Conservation (phyloP, 192 early-diverging fungal species). For the Umbelopsis sp. region DNA sequence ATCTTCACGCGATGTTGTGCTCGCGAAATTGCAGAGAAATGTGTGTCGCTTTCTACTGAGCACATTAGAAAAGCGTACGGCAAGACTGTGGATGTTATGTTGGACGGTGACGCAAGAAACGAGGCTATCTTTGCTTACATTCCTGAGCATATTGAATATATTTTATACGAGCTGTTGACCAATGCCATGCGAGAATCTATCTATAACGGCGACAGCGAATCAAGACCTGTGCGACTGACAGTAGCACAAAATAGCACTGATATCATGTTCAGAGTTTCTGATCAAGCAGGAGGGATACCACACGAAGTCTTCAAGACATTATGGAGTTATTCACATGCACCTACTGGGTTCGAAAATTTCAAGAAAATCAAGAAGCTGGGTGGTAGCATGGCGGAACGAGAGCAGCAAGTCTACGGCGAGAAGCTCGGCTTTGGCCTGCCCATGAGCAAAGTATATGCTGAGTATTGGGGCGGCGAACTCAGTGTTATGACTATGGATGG, state of each 20-base stretch:
- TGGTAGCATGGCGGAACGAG: constrained; percentile 61
- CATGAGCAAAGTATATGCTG: constrained; percentile 91
- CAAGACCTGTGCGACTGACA: constrained; percentile 85
- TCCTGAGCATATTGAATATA: constrained; percentile 95
- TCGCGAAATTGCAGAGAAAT: constrained; percentile 48
- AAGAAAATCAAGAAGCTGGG: constrained; percentile 74
- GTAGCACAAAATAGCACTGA: constrained; percentile 73
- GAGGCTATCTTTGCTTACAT: constrained; percentile 89
- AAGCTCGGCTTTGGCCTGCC: constrained; percentile 88
- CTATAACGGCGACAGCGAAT: constrained; percentile 28
- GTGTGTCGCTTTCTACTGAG: constrained; percentile 15
- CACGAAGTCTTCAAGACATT: constrained; percentile 64
- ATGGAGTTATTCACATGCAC: constrained; percentile 75
- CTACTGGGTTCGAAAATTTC: constrained; percentile 68
- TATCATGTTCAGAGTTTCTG: constrained; percentile 91
- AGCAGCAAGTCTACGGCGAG: constrained; percentile 33
- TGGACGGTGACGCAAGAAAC: constrained; percentile 65
- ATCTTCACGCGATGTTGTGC: constrained; percentile 71
- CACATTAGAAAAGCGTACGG: background rate
- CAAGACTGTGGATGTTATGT: constrained; percentile 51
- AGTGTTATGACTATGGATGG: constrained; percentile 81
- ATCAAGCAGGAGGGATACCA: constrained; percentile 89
- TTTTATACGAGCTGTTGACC: constrained; percentile 90
- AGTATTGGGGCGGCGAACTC: constrained; percentile 96
- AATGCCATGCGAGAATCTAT: constrained; percentile 82